Conservation (phyloP, 305 asterid species). For the Fraxinus velutina region DNA sequence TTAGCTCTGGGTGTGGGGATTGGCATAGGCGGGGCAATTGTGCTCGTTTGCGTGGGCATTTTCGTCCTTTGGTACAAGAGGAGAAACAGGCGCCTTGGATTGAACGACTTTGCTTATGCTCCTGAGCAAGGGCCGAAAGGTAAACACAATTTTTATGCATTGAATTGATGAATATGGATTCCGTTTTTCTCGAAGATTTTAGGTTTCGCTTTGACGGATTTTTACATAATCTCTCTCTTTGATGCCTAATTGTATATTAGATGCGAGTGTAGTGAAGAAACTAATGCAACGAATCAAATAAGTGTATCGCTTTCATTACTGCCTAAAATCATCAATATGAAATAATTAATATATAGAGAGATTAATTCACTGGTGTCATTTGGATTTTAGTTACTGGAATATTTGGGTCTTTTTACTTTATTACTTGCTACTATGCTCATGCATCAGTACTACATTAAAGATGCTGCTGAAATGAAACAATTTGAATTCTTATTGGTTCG, state of each 20-base stretch:
- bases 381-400: background rate
- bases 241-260: background rate
- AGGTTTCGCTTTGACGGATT: background rate
- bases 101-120: constrained; percentile 31
- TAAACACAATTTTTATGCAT: constrained; percentile 10
- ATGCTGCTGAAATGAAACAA: background rate
- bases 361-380: background rate
- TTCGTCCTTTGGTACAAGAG: constrained; percentile 63
- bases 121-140: constrained; percentile 49
- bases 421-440: background rate
- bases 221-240: background rate
- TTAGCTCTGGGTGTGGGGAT: constrained; percentile 75
- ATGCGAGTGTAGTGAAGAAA: background rate
- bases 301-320: background rate
- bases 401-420: background rate
- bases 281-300: background rate
- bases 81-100: constrained; percentile 43
- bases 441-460: background rate
- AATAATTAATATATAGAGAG: background rate
- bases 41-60: constrained; percentile 63
- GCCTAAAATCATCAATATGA: background rate
- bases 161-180: background rate
- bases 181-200: background rate
- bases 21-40: constrained; percentile 72
- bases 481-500: background rate